Evolutionary conservation across 2,329 filamentous ascomycete species (phyloP).

Genomic region (Fusarium citri): DNA sequence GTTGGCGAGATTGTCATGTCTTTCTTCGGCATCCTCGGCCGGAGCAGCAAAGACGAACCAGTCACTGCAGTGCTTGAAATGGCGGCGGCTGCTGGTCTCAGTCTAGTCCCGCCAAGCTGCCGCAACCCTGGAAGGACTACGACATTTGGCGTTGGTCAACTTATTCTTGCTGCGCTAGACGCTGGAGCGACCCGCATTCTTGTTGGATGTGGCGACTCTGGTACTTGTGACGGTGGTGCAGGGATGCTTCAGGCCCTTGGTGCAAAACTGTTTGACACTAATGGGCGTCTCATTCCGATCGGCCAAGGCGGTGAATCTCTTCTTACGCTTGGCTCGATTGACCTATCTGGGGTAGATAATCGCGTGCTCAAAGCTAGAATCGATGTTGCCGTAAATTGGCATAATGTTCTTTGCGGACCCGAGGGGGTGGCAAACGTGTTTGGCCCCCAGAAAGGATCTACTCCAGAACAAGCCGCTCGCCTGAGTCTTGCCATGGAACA

Average conservation of each 20-base stretch:
- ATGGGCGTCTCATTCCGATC: constrained; percentile 52
- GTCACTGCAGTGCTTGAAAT: constrained; percentile 63
- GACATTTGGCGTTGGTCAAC: constrained; percentile 63
- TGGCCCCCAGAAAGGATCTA: constrained; percentile 64
- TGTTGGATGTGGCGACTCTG: constrained; percentile 65
- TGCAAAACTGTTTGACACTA: constrained; percentile 54
- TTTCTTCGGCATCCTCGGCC: constrained; percentile 59
- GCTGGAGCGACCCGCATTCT: constrained; percentile 59
- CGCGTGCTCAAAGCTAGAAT: constrained; percentile 49
- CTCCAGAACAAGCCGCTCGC: constrained; percentile 54
- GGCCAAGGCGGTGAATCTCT: constrained; percentile 57
- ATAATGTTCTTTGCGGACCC: constrained; percentile 62
- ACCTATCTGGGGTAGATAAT: constrained; percentile 53
- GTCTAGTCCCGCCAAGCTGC: constrained; percentile 57
- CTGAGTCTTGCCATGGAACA: constrained; percentile 58
- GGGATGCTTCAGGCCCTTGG: constrained; percentile 67
- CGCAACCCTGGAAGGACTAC: constrained; percentile 62
- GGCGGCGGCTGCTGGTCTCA: constrained; percentile 64
- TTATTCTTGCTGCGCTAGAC: constrained; percentile 60
- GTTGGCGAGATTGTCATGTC: constrained; percentile 56
- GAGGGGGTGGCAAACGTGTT: constrained; percentile 62
- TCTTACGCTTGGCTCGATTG: constrained; percentile 52
- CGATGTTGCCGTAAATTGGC: constrained; percentile 64
- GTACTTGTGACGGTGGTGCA: constrained; percentile 64
- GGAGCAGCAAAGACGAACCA: constrained; percentile 20